Base-by-base conservation (phyloP, 441 rosid species). In the Erodium moschatum region DNA sequence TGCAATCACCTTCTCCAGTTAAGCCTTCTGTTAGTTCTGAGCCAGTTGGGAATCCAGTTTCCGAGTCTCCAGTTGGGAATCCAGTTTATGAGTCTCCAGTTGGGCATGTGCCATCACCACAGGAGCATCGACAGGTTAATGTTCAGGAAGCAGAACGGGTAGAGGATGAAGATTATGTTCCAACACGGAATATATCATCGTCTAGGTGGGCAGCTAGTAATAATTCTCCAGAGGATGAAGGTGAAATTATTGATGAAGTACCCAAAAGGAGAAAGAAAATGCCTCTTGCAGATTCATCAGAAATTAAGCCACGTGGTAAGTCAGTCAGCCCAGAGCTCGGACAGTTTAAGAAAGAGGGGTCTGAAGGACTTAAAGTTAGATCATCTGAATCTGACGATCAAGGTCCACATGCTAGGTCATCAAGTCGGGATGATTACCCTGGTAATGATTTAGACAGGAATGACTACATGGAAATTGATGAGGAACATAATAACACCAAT, bases 121-220 rank as follows among this genome's bases (percentile, higher is more conserved):
- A 77, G 72, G 89, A 87, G 50, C 78, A 70, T 58, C 77, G 10
- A 60, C 70, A 77, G 81, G 77, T 56, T 73, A 73, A 73, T 75
- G 80, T 67, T 56, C 80, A 65, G 73, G 88, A 77, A 72, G 80
- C 79, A 64, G 77, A 70, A 64, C 81, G 69, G 21, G 44, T 80
- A 38, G 91, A 88, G 62, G 92, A 91, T 71, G 97, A 88, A 40
- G 90, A 89, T 75, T 87, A 85, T 76, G 79, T 78, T 56, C 97
- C 92, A 8, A 85, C 89, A 11, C 80, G 89, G 70, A 86, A 91
- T 78, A 94, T 94, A 67, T 91, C 94, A 35, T 91, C 94, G 74
- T 94, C 99, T 6, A 86, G 97, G 76, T 94, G 99, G 99, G 99
- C 97, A 16, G 83, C 86, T 67, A 90, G 97, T 15, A 80, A 84